Evolutionary conservation across 345 rosid genomes (phyloP), one percentile per base, ranked within the genome.

Genomic region (Arabis alpina): DNA sequence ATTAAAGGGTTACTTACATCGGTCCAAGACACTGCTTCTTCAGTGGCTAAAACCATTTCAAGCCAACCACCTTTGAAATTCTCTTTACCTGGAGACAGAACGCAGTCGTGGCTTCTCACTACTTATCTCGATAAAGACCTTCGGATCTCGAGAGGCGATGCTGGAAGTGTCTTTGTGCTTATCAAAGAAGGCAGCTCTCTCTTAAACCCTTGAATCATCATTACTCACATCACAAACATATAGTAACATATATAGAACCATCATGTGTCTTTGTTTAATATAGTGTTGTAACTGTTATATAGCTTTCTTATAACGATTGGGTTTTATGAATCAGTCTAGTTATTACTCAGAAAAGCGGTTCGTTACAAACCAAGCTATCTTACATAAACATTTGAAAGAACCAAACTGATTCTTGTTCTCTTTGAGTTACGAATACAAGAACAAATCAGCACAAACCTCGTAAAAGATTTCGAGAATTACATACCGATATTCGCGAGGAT

Each of bases 61-160:
- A 90, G 82, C 85, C 97, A 77, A 48, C 98, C 97, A 8, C 98
- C 98, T 5, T 72, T 93, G 74, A 93, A 87, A 55, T 79, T 93
- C 73, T 54, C 96, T 7, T 61, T 90, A 71, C 63, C 97, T 19
- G 80, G 81, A 74, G 81, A 70, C 61, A 90, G 78, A 3, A 85
- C 96, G 0, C 80, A 91, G 73, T 86, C 94, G 7, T 93, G 98
- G 98, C 76, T 93, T 16, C 88, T 90, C 5, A 93, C 98, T 3
- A 90, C 98, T 8, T 93, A 87, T 84, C 91, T 90, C 0, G 96
- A 91, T 40, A 83, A 85, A 50, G 97, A 93, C 3, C 85, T 93
- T 76, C 81, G 98, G 2, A 90, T 93, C 70, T 90, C 97, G 0
- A 86, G 96, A 78, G 98, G 94, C 2, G 97, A 90, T 74, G 96